A percentile compares a stretch with the other conserved stretches of the same genome.
Conservation (phyloP, 2,329 filamentous ascomycete genomes). For the Sclerotinia sclerotiorum region DNA sequence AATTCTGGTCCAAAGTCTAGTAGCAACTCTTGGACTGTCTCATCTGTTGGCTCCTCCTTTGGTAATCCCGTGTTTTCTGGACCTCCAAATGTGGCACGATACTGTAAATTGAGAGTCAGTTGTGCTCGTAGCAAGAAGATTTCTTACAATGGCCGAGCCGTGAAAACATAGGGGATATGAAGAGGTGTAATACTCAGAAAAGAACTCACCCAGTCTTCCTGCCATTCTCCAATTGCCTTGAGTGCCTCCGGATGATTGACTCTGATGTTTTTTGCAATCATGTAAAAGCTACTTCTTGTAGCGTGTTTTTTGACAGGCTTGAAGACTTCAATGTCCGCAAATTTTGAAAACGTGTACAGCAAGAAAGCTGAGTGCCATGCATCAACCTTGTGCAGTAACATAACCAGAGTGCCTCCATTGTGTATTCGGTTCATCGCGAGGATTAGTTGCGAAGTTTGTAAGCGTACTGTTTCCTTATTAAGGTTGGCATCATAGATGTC, state of each 20-base stretch:
- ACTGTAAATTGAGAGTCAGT: not conserved
- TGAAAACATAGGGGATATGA: not conserved
- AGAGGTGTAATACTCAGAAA: too few species aligned
- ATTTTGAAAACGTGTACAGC: slow-evolving; percentile 33
- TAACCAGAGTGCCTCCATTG: slow-evolving; percentile 31
- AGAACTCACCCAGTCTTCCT: slow-evolving; percentile 27
- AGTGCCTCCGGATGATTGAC: slow-evolving; percentile 24
- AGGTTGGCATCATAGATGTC: slow-evolving; percentile 24
- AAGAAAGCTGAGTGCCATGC: slow-evolving; percentile 28
- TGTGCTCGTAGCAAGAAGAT: not conserved
- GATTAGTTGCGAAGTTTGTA: slow-evolving; percentile 33
- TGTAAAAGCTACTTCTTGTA: slow-evolving; percentile 34
- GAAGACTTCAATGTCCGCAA: slow-evolving; percentile 32
- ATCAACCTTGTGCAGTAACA: slow-evolving; percentile 36
- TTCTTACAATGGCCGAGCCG: not conserved
- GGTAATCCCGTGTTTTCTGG: slow-evolving; percentile 24
- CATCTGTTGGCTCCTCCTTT: slow-evolving; percentile 22
- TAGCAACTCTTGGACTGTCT: slow-evolving; percentile 25
- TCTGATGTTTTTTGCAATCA: slow-evolving; percentile 34
- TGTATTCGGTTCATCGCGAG: slow-evolving; percentile 32
- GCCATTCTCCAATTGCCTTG: slow-evolving; percentile 30
- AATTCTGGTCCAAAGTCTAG: slow-evolving; percentile 29
- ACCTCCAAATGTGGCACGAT: slow-evolving; percentile 32
- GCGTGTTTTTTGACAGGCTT: slow-evolving; percentile 33
- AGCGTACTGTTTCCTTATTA: slow-evolving; percentile 27